A percentile compares a stretch with the other conserved stretches of the same genome.
Conservation (phyloP, 1,284 basidiomycete genomes). For the Rhizoctonia solani region DNA sequence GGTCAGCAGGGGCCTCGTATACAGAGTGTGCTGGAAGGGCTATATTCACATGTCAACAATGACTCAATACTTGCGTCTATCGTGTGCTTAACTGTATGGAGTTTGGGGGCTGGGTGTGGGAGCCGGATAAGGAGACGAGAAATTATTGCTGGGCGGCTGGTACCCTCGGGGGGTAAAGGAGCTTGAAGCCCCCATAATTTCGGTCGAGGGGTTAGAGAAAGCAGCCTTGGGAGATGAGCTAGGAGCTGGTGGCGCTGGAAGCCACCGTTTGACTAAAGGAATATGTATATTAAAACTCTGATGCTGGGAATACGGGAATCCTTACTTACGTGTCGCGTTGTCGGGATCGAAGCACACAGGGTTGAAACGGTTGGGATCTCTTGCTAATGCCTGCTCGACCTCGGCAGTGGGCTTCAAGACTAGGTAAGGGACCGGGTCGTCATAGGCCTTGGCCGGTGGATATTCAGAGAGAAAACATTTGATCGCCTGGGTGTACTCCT, state of each 20-base stretch:
- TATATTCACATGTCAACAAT: not conserved
- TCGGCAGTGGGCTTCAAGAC: slow-evolving; percentile 20
- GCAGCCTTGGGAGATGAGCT: not conserved
- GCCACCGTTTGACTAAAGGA: slow-evolving; percentile 14
- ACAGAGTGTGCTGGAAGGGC: not conserved
- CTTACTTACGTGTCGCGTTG: not conserved
- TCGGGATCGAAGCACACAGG: slow-evolving; percentile 26
- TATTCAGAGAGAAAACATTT: slow-evolving; percentile 29
- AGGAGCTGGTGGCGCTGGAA: not conserved
- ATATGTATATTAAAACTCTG: not conserved
- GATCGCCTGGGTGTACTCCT: slow-evolving; percentile 23
- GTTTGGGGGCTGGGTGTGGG: slow-evolving; percentile 19
- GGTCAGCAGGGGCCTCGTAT: not conserved
- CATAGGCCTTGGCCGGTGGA: slow-evolving; percentile 26
- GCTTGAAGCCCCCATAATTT: not conserved
- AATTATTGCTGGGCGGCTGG: not conserved
- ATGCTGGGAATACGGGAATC: not conserved
- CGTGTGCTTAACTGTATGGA: not conserved
- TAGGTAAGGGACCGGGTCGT: slow-evolving; percentile 23
- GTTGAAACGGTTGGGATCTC: slow-evolving; percentile 7
- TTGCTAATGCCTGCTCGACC: slow-evolving; percentile 11
- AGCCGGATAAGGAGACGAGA: not conserved
- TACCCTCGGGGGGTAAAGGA: not conserved
- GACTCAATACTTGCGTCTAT: not conserved
- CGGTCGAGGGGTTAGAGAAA: slow-evolving; percentile 1